phyloP scores from a whole-genome alignment of 192 early-diverging fungal species.

The Chytriomyces hyalinus region DNA sequence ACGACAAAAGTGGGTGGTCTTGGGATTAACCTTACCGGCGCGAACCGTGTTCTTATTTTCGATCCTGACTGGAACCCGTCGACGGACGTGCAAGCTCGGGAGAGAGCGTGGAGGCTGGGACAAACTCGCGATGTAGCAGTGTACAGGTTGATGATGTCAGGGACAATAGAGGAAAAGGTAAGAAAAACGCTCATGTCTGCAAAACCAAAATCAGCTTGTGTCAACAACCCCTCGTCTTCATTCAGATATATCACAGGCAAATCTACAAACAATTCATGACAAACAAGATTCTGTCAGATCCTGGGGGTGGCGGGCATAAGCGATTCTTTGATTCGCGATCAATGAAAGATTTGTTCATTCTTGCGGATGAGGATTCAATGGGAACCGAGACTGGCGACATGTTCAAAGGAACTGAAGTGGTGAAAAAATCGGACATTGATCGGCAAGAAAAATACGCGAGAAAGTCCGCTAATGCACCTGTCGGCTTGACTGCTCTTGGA shows the following conservation, averaged over 20 bases:
- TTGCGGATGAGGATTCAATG: slow-evolving; percentile 51
- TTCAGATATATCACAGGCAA: slow-evolving; percentile 87
- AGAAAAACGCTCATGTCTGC: not conserved
- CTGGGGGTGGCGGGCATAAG: slow-evolving; percentile 60
- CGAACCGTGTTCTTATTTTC: slow-evolving; percentile 90
- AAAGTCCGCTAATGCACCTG: slow-evolving; percentile 37
- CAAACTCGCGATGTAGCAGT: slow-evolving; percentile 88
- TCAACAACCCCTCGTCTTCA: too few relatives aligned
- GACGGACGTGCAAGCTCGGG: slow-evolving; percentile 92
- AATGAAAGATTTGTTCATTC: slow-evolving; percentile 84
- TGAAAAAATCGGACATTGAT: slow-evolving; percentile 33
- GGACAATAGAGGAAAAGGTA: slow-evolving; percentile 89
- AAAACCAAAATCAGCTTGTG: too few relatives aligned
- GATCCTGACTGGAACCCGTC: slow-evolving; percentile 99
- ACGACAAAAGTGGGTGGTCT: slow-evolving; percentile 97
- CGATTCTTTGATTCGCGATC: slow-evolving; percentile 89
- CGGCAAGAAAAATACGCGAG: slow-evolving; percentile 21
- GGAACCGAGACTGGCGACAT: slow-evolving; percentile 86
- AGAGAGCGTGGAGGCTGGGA: slow-evolving; percentile 94
- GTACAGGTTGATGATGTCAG: slow-evolving; percentile 92
- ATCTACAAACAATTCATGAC: slow-evolving; percentile 97
- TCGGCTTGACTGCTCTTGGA: slow-evolving; percentile 27
- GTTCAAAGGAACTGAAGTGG: slow-evolving; percentile 77
- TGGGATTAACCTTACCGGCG: slow-evolving; percentile 93
- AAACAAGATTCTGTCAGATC: slow-evolving; percentile 94